phyloP scores from a whole-genome alignment of 345 rosid species.

The Brassica incana region DNA sequence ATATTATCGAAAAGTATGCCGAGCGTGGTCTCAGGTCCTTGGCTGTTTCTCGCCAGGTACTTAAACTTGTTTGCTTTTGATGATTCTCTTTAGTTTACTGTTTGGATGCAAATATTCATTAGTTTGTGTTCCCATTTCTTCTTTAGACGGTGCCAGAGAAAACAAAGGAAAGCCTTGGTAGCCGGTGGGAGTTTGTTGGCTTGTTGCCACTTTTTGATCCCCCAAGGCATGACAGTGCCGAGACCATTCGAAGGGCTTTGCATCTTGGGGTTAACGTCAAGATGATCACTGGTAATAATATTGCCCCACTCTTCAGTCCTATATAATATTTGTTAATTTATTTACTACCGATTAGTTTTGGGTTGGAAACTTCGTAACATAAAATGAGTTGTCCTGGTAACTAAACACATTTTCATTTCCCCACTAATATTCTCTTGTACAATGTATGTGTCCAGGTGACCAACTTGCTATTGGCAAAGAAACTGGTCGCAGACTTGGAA shows the following conservation, averaged over 20 bases:
- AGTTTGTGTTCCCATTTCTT: background rate
- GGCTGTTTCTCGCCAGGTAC: slow-evolving; percentile 89
- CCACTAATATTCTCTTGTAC: background rate
- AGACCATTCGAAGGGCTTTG: slow-evolving; percentile 90
- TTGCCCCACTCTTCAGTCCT: no score
- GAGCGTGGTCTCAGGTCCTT: slow-evolving; percentile 96
- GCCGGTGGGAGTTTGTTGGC: slow-evolving; percentile 89
- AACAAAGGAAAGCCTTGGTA: slow-evolving; percentile 73
- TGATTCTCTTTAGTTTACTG: slow-evolving; percentile 7
- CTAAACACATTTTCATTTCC: background rate
- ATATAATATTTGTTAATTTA: no score
- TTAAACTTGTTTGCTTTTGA: background rate
- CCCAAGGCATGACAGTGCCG: slow-evolving; percentile 99
- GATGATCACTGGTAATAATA: slow-evolving; percentile 85
- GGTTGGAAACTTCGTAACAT: background rate
- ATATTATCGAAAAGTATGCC: slow-evolving; percentile 85
- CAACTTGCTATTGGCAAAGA: slow-evolving; percentile 97
- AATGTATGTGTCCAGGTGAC: slow-evolving; percentile 56
- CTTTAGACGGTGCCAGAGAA: slow-evolving; percentile 82
- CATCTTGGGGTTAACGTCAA: slow-evolving; percentile 93
- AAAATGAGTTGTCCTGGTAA: no score
- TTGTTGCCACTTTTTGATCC: slow-evolving; percentile 95
- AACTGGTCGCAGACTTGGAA: slow-evolving; percentile 97
- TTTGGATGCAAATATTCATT: background rate
- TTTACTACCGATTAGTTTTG: background rate